Conservation (phyloP, 2,329 filamentous ascomycete species). For the Ampelomyces quisqualis region DNA sequence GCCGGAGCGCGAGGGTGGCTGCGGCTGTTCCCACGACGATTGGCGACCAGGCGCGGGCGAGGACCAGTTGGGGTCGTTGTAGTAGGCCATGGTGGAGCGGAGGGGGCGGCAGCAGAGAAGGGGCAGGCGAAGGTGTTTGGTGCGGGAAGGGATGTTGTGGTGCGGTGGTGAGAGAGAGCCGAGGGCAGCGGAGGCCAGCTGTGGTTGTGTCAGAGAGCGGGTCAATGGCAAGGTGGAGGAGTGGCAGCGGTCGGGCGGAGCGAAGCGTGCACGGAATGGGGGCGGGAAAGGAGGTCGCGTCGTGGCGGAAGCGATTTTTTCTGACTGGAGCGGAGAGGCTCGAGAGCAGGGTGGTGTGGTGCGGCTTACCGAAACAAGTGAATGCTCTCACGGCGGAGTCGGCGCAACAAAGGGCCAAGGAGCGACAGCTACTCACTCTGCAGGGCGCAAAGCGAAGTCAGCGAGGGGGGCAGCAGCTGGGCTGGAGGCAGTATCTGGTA, state of each 20-base stretch:
- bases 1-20: slow-evolving; percentile 72
- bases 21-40: slow-evolving; percentile 70
- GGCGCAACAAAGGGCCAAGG: slow-evolving; percentile 25
- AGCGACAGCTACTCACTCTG: slow-evolving; percentile 36
- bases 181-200: slow-evolving; percentile 16
- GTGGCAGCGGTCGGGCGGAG: slow-evolving; percentile 15
- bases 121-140: too few relatives aligned
- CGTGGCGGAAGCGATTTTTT: slow-evolving; percentile 40
- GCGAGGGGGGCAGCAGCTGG: slow-evolving; percentile 26
- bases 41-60: slow-evolving; percentile 63
- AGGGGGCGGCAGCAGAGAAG: slow-evolving; percentile 13
- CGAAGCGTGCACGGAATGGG: slow-evolving; percentile 23
- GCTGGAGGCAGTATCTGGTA: slow-evolving; percentile 18
- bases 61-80: slow-evolving; percentile 65
- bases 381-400: slow-evolving; percentile 6
- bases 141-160: slow-evolving; percentile 4
- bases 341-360: slow-evolving; percentile 13
- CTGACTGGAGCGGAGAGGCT: slow-evolving; percentile 29
- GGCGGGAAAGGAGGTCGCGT: slow-evolving; percentile 32
- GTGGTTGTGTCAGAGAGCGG: slow-evolving; percentile 11
- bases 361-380: slow-evolving; percentile 39
- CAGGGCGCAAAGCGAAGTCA: slow-evolving; percentile 28
- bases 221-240: slow-evolving; percentile 16
- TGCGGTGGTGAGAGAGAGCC: background rate
- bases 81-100: slow-evolving; percentile 61